phyloP scores from a whole-genome alignment of 2,329 filamentous ascomycete genomes.

The Colletotrichum lupini region DNA sequence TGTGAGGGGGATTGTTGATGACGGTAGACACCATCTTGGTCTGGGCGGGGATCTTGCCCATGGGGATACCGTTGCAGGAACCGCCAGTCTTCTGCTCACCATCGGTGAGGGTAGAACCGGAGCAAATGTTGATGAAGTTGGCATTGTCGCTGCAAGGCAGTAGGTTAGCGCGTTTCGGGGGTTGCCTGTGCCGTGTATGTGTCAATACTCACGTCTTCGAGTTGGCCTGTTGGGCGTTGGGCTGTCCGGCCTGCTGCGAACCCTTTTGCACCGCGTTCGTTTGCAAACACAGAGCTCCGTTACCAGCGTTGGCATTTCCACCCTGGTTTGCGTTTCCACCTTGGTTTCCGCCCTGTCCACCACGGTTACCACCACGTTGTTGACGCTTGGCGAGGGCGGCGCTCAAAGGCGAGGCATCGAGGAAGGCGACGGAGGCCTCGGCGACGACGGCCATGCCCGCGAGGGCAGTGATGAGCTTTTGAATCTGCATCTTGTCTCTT shows the following conservation, averaged over 20 bases:
- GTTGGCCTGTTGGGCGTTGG: slow-evolving; percentile 59
- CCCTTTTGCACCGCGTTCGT: slow-evolving; percentile 58
- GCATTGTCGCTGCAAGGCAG: slow-evolving; percentile 56
- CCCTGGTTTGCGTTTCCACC: slow-evolving; percentile 39
- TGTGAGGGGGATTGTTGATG: slow-evolving; percentile 64
- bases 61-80: slow-evolving; percentile 73
- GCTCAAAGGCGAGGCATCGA: slow-evolving; percentile 47
- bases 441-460: slow-evolving; percentile 57
- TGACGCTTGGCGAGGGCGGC: slow-evolving; percentile 55
- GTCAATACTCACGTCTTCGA: slow-evolving; percentile 60
- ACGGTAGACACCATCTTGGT: slow-evolving; percentile 68
- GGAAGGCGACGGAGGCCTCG: slow-evolving; percentile 57
- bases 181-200: background rate
- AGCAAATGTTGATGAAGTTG: slow-evolving; percentile 75
- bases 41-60: slow-evolving; percentile 69
- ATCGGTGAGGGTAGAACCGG: slow-evolving; percentile 66
- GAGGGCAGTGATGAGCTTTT: slow-evolving; percentile 57
- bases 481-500: slow-evolving; percentile 61
- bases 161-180: background rate
- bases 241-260: slow-evolving; percentile 59
- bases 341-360: slow-evolving; percentile 35
- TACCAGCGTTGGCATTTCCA: slow-evolving; percentile 27
- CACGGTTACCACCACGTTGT: slow-evolving; percentile 38
- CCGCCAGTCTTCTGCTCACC: slow-evolving; percentile 67
- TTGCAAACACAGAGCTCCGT: slow-evolving; percentile 24